Base-by-base conservation (phyloP, 2,329 filamentous ascomycete species). In the Thelonectria rubi region DNA sequence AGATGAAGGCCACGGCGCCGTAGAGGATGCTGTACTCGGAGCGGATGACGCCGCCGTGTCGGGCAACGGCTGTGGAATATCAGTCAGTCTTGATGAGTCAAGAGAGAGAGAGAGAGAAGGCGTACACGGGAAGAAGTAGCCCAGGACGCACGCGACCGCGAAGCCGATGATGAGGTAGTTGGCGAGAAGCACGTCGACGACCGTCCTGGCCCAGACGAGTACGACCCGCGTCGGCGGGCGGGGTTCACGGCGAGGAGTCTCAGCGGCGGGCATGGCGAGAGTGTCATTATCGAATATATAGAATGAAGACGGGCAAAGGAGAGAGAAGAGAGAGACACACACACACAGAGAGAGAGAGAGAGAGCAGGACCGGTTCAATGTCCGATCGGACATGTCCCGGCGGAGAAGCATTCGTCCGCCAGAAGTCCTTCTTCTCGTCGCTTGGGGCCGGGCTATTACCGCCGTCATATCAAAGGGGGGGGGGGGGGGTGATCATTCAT, bases 121-220 rank as follows among this genome's bases (percentile, higher is more conserved):
- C n/a, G n/a, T 70, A 81, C 80, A 69, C 1, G 80, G 80, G 57
- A 79, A 82, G 32, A 75, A 74, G 45, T 81, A 80, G 2, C 75
- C 80, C 42, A 82, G 68, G 17, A 87, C 67, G 83, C 80, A 72
- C 77, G 79, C 75, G 78, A 86, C 63, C 1, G 79, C 85, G 67
- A 91, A 87, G 17, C 83, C 86, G 58, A 90, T 81, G 17, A 91
- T 79, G 58, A 91, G 84, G 85, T 88, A 91, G 77, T 91, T 88
- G 57, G 84, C 82, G 51, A 79, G 73, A 48, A 86, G 50, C 58
- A 85, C 75, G 62, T 64, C 62, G 50, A 54, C 55, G 11, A 63
- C 58, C 39, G 63, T 71, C 54, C 66, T 70, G 2, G 55, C 54
- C 62, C 69, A 64, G 30, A 40, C 54, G 24, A 55, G 39, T 8